Evolutionary conservation across 768 basidiomycete genomes (phyloP), one percentile per base, ranked within the genome.

Genomic region (Cyclocybe cylindracea): DNA sequence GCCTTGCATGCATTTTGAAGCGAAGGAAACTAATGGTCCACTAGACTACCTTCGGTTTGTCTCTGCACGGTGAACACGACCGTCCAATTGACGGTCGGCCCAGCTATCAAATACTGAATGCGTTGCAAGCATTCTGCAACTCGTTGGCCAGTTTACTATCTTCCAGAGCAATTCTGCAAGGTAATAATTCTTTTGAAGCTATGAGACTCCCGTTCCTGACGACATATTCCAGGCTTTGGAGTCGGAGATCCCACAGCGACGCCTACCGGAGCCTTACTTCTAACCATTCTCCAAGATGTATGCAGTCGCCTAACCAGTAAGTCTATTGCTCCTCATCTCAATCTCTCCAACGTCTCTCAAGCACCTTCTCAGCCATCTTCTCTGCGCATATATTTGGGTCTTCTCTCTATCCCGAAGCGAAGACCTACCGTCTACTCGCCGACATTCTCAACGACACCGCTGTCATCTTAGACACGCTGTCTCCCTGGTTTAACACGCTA

Each of bases 171-270:
- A 78, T 84, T 3, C 69, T 89, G 5, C 83, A 88, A 76, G 86
- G 86, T 84, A 43, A 32, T 51, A 7, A 14, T 4, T 18, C 5
- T 14, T 47, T 31, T 8, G 42, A 9, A 6, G 16, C 10, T 8
- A n/a, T n/a, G 7, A 41, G 6, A 38, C 34, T 50, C 48, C 41
- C 24, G 33, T 32, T n/a, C 19, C 13, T 11, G 18, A 34, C 16
- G 35, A 24, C 31, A 18, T 36, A 37, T 10, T 36, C 13, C 54
- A 84, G 86, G 85, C 33, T 79, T 85, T 53, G 87, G 87, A 4
- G 86, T 88, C n/a, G 87, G 87, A 0, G 75, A 86, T 49, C 77
- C 85, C 5, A 78, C 79, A 9, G 84, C 82, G 4, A 83, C 84
- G 1, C 80, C 86, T 4, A 88, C 86, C 0, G 63, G 86, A 46